Evolutionary conservation across 2,329 filamentous ascomycete species (phyloP), one percentile per base, ranked within the genome.

Genomic region (Phoma sp.): DNA sequence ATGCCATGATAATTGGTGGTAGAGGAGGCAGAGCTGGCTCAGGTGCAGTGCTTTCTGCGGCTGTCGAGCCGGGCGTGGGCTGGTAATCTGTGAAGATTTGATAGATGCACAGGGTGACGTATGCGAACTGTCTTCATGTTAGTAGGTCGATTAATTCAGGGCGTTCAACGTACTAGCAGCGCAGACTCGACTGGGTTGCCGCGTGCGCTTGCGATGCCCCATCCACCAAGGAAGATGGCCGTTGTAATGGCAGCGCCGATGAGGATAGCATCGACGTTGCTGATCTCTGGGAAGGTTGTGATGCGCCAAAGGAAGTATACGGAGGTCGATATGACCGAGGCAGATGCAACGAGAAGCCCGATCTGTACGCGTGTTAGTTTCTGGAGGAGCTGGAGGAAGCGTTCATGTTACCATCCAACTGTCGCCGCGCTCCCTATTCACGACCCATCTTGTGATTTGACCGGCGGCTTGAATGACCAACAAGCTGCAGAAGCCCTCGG

Each of bases 81-180:
- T 94, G 86, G 77, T 98, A 98, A 77, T 99, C 95, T 68, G 95
- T 99, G 76, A 98, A 98, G 75, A 98, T 98, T 76, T 99, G 95
- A 79, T 98, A 99, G 71, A 98, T 90, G 80, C 94, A 98, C 60
- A 99, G 88, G n/a, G 96, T 95, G 58, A 97, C 87, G 76, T 99
- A 99, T 69, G 95, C 94, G 72, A 99, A 98, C 76, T 79, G 48
- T 24, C 31, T 15, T 10, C 12, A 15, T 13, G 43, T 67, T 48
- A 67, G 55, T 17, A 36, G n/a, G 33, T 37, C 15, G 35, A 29
- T 24, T 35, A 6, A 3, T 31, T 31, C 17, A 2, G 15, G n/a
- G 24, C 8, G 17, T 17, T 4, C 8, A 22, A 65, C 76, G 46
- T 74, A 79, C 77, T 25, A 99, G 84, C 10, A 99, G 81, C 21